Evolutionary conservation across 306 rosid species (phyloP), one percentile per base, ranked within the genome.

Genomic region (Lathyrus tuberosus): DNA sequence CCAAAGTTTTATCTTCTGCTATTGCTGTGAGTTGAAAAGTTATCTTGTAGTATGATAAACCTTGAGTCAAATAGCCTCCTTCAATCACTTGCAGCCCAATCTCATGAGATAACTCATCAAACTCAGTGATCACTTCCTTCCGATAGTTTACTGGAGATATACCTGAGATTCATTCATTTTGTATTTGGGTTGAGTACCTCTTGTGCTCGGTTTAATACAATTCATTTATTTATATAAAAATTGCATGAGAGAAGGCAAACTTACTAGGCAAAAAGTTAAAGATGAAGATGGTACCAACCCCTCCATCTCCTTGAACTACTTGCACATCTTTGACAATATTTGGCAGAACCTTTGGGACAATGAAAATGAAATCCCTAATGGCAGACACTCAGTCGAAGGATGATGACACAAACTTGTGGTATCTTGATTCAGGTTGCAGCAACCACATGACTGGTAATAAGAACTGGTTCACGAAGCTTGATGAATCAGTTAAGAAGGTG

Each of bases 231-330:
- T 26, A 26, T 26, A 26, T 2, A 3, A 33, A 33, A 6, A 33
- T 33, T 20, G 38, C 9, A 1, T 0, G 51, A n/a, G 61, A 72
- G n/a, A 35, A 41, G 14, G 2, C 22, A 26, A 22, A 78, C 79
- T 80, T 18, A 89, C 91, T 79, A 0, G 83, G 12, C 18, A 51
- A 31, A 58, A 90, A 82, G 22, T 67, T 78, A 76, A 90, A 87
- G 75, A 84, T 73, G 52, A 87, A 74, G 65, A 79, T 70, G 12
- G 94, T 82, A 46, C 80, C 90, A 54, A 76, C 26, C 44, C 91
- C 84, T 63, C 94, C 94, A 78, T 84, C 85, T 5, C 96, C 96
- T 77, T 90, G 85, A n/a, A 81, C 47, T 11, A 90, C 3, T 62
- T 86, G 81, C 76, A 77, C 86, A 10, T 77, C 76, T 46, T 84